Evolutionary conservation across 805 yeast species (phyloP).

Genomic region (Kodamaea nitidulidarum): DNA sequence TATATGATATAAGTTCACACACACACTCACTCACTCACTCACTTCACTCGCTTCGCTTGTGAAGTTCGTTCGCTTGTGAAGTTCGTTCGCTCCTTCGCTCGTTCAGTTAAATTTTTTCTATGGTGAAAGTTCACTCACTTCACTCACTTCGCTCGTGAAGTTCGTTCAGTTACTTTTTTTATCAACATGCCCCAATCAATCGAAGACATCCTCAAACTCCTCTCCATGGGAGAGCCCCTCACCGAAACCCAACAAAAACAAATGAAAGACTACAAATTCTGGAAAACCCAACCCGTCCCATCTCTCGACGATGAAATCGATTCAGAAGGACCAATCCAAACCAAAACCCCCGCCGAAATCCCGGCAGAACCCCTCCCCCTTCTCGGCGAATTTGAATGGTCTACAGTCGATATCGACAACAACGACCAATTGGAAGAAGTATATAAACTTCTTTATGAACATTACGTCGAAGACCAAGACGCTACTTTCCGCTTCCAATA

Average conservation of each 20-base stretch:
- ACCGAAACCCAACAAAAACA: conserved; percentile 49
- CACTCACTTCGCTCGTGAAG: not conserved
- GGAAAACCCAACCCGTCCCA: conserved; percentile 97
- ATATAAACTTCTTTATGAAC: conserved; percentile 73
- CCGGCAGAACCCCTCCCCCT: conserved; percentile 68
- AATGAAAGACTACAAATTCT: conserved; percentile 89
- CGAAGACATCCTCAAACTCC: conserved; percentile 51
- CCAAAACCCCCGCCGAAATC: conserved; percentile 68
- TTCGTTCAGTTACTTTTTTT: not conserved
- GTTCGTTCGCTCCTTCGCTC: too few relatives aligned
- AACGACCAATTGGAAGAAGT: conserved; percentile 66
- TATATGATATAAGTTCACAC: too few relatives aligned
- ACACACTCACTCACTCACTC: too few relatives aligned
- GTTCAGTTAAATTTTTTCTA: too few relatives aligned
- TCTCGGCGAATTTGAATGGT: conserved; percentile 84
- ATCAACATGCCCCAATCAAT: conserved; percentile 30
- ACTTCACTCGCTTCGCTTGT: too few relatives aligned
- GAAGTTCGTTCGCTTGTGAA: too few relatives aligned
- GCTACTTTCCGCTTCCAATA: conserved; percentile 90
- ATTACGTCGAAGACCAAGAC: conserved; percentile 93
- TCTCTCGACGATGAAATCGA: conserved; percentile 62
- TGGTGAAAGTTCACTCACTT: too few relatives aligned
- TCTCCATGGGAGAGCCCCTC: conserved; percentile 52
- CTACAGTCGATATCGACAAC: conserved; percentile 59
- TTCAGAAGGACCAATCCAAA: conserved; percentile 80